These are phyloP conservation scores for Claviceps monticola DNA, from an alignment of 2,329 filamentous ascomycete species.

Conservation along the genomic window DNA sequence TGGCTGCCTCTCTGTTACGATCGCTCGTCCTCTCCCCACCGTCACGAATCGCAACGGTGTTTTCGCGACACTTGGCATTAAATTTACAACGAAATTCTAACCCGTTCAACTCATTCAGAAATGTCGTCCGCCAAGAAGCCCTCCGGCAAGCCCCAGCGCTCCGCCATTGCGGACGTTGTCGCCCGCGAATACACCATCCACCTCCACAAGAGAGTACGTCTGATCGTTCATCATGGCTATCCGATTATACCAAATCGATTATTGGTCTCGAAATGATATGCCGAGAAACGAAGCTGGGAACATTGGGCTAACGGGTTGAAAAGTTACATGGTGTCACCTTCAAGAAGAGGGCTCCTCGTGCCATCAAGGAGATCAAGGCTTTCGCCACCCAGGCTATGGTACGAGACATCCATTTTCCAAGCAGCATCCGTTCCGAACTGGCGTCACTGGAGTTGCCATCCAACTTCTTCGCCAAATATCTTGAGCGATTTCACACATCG, in stretches of 20 bases:
- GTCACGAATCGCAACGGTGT: constrained; percentile 2
- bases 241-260: neutral
- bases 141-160: constrained; percentile 45
- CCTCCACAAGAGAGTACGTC: constrained; percentile 76
- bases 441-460: too few species aligned
- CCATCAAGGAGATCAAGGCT: constrained; percentile 98
- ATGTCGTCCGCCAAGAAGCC: constrained; percentile 29
- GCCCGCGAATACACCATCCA: constrained; percentile 99
- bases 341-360: constrained; percentile 98
- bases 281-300: constrained; percentile 3
- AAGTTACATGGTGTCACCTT: constrained; percentile 94
- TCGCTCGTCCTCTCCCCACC: neutral
- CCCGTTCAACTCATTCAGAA: constrained; percentile 16
- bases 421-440: too few species aligned
- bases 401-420: constrained; percentile 27
- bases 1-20: neutral
- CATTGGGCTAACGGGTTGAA: constrained; percentile 8
- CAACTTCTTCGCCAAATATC: too few species aligned
- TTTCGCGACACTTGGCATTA: neutral
- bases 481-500: too few species aligned
- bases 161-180: constrained; percentile 97
- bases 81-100: constrained; percentile 12
- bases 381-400: constrained; percentile 96
- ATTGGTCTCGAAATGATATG: neutral
- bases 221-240: constrained; percentile 3